Conservation (phyloP, 2,329 filamentous ascomycete genomes). For the Scortechinia acanthostroma region DNA sequence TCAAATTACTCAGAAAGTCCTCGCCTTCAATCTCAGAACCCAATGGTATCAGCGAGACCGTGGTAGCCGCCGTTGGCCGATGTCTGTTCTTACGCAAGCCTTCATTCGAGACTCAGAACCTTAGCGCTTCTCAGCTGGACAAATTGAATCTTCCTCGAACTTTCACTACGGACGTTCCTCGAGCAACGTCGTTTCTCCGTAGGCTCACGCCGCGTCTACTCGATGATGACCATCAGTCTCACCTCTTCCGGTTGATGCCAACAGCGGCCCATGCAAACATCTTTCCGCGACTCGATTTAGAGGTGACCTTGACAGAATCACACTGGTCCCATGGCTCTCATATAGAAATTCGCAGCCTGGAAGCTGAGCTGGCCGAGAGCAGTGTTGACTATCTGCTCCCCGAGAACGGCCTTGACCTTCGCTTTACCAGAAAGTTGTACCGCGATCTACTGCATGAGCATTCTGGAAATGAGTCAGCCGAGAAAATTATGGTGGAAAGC, state of each 20-base stretch:
- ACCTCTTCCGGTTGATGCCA: conserved; percentile 20
- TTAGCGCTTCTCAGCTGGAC: neutral
- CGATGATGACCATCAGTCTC: neutral
- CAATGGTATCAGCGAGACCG: conserved; percentile 14
- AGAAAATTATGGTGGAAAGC: neutral
- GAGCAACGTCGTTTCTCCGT: neutral
- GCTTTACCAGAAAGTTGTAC: conserved; percentile 21
- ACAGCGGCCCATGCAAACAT: conserved; percentile 10
- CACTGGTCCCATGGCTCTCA: conserved; percentile 5
- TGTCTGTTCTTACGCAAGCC: conserved; percentile 22
- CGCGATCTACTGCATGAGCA: conserved; percentile 14
- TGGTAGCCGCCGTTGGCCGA: conserved; percentile 24
- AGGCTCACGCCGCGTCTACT: neutral
- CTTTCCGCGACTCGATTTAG: conserved; percentile 23
- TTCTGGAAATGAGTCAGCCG: conserved; percentile 9
- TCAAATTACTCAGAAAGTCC: neutral
- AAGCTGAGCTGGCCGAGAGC: conserved; percentile 16
- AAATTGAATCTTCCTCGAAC: neutral
- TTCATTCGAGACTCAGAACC: conserved; percentile 8
- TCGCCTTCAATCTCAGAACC: conserved; percentile 1
- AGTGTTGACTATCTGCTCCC: conserved; percentile 26
- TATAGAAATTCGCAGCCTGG: conserved; percentile 16
- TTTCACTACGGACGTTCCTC: neutral
- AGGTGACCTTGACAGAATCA: conserved; percentile 9
- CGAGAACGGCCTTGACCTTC: conserved; percentile 23